phyloP scores from a whole-genome alignment of 2,329 filamentous ascomycete genomes.

The Claviceps sp. region DNA sequence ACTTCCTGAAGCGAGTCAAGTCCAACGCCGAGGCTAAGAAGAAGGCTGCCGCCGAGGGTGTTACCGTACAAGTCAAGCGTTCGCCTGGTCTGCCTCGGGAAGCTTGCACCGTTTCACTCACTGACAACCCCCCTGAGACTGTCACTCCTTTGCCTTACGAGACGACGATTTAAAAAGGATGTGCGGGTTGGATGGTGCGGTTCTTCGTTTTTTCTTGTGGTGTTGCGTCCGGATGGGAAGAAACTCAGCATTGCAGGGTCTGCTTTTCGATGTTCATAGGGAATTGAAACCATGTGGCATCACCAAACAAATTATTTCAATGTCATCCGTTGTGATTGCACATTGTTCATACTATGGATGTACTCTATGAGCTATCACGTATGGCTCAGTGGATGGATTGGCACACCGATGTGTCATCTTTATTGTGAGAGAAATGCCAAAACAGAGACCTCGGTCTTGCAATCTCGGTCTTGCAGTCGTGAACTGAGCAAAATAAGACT shows the following conservation, averaged over 20 bases:
- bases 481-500: neutral
- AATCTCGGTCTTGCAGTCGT: neutral
- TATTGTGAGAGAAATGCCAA: neutral
- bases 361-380: neutral
- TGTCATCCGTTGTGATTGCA: neutral
- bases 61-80: conserved; percentile 85
- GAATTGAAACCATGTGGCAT: conserved; percentile 25
- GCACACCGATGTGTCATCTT: neutral
- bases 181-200: conserved; percentile 8
- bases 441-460: neutral
- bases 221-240: conserved; percentile 30
- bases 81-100: conserved; percentile 68
- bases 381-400: neutral
- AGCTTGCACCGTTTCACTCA: conserved; percentile 63
- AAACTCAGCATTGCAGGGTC: conserved; percentile 30
- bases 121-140: conserved; percentile 80
- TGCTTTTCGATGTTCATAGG: conserved; percentile 29
- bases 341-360: neutral
- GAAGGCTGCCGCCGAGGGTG: conserved; percentile 82
- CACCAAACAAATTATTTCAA: conserved; percentile 5
- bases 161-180: conserved; percentile 73
- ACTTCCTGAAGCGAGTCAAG: conserved; percentile 95
- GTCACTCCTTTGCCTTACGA: conserved; percentile 89
- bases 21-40: conserved; percentile 84
- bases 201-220: conserved; percentile 27